A percentile compares a stretch with the other conserved stretches of the same genome.
Evolutionary conservation across 352 stramenopile species (phyloP).

Genomic region (Pythium scleroteichum): DNA sequence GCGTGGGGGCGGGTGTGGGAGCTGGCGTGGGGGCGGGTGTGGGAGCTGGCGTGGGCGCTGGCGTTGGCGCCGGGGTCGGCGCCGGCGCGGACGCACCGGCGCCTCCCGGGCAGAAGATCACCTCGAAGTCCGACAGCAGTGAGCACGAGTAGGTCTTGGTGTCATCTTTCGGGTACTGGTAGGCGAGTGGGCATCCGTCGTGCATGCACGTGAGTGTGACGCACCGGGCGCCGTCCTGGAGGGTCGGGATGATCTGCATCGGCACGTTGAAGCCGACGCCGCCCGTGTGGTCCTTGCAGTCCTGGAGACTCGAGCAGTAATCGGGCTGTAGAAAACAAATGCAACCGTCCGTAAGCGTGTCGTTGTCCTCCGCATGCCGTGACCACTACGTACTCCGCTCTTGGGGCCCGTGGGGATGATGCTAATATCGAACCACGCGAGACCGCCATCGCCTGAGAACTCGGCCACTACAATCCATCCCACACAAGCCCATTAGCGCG

Average conservation of each 20-base stretch:
- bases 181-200: slow-evolving; percentile 59
- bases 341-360: not conserved
- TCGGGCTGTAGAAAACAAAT: slow-evolving; percentile 34
- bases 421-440: slow-evolving; percentile 70
- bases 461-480: slow-evolving; percentile 43
- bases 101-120: slow-evolving; percentile 62
- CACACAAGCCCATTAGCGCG: not conserved
- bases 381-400: slow-evolving; percentile 46
- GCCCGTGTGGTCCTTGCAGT: slow-evolving; percentile 55
- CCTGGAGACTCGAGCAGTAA: slow-evolving; percentile 47
- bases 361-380: too few relatives aligned
- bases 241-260: slow-evolving; percentile 55
- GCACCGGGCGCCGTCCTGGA: slow-evolving; percentile 42
- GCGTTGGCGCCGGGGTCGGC: slow-evolving; percentile 22
- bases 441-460: slow-evolving; percentile 55
- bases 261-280: slow-evolving; percentile 66
- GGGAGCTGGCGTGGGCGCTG: slow-evolving; percentile 20
- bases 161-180: slow-evolving; percentile 68
- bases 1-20: slow-evolving; percentile 9
- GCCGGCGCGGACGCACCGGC: slow-evolving; percentile 10
- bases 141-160: slow-evolving; percentile 65
- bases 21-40: slow-evolving; percentile 27
- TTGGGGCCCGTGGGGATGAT: slow-evolving; percentile 67
- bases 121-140: slow-evolving; percentile 51
- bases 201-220: slow-evolving; percentile 48